A percentile compares a stretch with the other conserved stretches of the same genome.
Conservation (phyloP, 2,329 filamentous ascomycete genomes). For the Fusarium liriodendri region DNA sequence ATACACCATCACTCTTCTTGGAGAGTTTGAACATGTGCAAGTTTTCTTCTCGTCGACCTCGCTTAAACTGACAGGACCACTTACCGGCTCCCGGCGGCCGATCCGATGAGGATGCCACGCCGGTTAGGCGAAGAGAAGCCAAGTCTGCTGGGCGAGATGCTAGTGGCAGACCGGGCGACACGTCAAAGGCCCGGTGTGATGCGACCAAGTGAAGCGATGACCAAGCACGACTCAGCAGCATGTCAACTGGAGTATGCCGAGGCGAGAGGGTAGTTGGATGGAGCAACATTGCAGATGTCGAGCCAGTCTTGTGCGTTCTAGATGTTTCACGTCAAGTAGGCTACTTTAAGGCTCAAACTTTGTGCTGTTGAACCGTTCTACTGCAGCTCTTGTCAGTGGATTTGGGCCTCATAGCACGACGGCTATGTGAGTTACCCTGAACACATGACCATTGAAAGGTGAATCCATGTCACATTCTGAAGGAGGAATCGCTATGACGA, state of each 20-base stretch:
- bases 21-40: background rate
- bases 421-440: background rate
- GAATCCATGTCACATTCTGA: background rate
- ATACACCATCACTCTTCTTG: background rate
- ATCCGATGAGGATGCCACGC: slow-evolving; percentile 1
- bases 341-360: background rate
- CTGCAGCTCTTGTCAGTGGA: background rate
- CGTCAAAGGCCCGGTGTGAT: background rate
- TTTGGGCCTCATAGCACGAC: background rate
- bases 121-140: background rate
- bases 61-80: slow-evolving; percentile 4
- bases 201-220: background rate
- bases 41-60: background rate
- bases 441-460: background rate
- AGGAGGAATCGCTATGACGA: background rate
- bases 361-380: background rate
- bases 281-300: background rate
- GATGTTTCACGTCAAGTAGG: background rate
- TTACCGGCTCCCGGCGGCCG: slow-evolving; percentile 4
- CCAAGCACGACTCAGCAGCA: slow-evolving; percentile 10
- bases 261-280: background rate
- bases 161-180: slow-evolving; percentile 6
- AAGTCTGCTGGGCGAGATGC: slow-evolving; percentile 2
- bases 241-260: background rate
- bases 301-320: background rate